phyloP scores from a whole-genome alignment of 2,329 filamentous ascomycete genomes.

The Colletotrichum destructivum region DNA sequence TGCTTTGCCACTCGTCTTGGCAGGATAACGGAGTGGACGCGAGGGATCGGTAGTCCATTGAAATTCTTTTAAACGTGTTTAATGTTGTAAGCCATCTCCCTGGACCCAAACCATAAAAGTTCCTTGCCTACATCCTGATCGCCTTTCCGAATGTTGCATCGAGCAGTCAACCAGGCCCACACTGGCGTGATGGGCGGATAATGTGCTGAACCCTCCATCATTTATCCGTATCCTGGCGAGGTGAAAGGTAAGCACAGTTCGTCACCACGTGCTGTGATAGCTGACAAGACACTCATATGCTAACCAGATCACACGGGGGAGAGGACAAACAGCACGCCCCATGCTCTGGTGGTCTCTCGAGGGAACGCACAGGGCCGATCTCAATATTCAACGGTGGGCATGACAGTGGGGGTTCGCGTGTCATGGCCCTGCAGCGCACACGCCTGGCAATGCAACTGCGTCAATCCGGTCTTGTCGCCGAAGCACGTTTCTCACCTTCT shows the following conservation, averaged over 20 bases:
- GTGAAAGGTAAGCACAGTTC: not conserved
- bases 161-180: not conserved
- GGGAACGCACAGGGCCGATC: slow-evolving; percentile 29
- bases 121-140: not conserved
- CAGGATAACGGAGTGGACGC: not conserved
- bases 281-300: slow-evolving; percentile 1
- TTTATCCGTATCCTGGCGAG: too few species aligned
- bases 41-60: not conserved
- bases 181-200: not conserved
- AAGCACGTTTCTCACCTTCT: slow-evolving; percentile 16
- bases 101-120: not conserved
- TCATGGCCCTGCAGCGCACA: slow-evolving; percentile 16
- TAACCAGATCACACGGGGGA: too few species aligned
- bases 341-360: slow-evolving; percentile 1
- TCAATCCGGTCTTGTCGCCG: slow-evolving; percentile 6
- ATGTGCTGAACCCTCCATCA: not conserved
- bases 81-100: not conserved
- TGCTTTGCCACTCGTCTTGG: not conserved
- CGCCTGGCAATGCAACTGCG: not conserved
- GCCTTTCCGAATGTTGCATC: slow-evolving; percentile 15
- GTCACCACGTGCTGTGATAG: not conserved
- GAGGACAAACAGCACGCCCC: not conserved
- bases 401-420: slow-evolving; percentile 28
- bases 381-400: slow-evolving; percentile 32
- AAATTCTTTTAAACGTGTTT: not conserved